Conservation (phyloP, 306 rosid species). For the Gastrolobium villosum region DNA sequence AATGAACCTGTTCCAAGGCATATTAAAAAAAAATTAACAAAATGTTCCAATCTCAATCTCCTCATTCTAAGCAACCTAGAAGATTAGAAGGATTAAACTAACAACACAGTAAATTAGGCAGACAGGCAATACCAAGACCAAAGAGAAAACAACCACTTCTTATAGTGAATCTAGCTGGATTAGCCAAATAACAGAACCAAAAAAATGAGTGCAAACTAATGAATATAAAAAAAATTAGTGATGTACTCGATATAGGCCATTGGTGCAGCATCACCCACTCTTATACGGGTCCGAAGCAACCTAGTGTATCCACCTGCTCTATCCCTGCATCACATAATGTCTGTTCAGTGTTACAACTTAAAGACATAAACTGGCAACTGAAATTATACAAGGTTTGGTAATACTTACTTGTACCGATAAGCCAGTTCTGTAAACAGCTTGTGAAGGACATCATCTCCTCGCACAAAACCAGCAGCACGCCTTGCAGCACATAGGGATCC, state of each 20-base stretch:
- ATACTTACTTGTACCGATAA: constrained; percentile 82
- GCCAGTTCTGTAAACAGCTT: constrained; percentile 93
- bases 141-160: constrained; percentile 1
- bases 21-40: neutral
- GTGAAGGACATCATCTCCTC: constrained; percentile 95
- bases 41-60: constrained; percentile 27
- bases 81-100: neutral
- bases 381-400: constrained; percentile 13
- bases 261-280: constrained; percentile 98
- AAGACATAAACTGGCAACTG: neutral
- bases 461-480: constrained; percentile 84
- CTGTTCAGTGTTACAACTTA: constrained; percentile 38
- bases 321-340: constrained; percentile 66
- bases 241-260: constrained; percentile 96
- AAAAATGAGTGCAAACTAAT: constrained; percentile 21
- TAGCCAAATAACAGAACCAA: neutral
- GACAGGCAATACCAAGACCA: constrained; percentile 29
- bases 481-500: constrained; percentile 84
- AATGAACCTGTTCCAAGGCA: constrained; percentile 68
- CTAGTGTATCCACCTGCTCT: constrained; percentile 96
- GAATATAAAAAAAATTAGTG: constrained; percentile 29
- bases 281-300: constrained; percentile 88
- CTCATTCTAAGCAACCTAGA: constrained; percentile 6
- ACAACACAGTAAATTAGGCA: neutral
- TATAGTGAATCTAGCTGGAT: neutral